Percentiles rank a stretch among this genome's conserved stretches.
Conservation (phyloP, 164 flowering plant species). For the Chimonanthus praecox region DNA sequence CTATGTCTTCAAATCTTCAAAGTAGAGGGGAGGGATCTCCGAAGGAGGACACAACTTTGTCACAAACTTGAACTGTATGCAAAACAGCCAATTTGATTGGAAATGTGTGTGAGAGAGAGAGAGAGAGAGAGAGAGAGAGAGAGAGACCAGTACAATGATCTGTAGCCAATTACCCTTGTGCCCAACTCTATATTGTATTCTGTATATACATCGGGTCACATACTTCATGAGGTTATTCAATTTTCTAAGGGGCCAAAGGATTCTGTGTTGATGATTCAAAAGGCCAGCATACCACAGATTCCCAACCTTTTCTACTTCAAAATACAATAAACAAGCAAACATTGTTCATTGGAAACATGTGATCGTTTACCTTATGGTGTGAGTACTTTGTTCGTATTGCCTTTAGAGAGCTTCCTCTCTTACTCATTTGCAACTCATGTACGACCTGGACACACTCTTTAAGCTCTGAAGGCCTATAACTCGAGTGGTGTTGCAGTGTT, state of each 20-base stretch:
- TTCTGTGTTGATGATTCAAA: not conserved
- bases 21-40: slow-evolving; percentile 43
- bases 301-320: not conserved
- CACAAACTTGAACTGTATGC: slow-evolving; percentile 53
- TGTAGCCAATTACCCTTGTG: not conserved
- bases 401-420: slow-evolving; percentile 26
- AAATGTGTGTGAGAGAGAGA: not conserved
- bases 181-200: not conserved
- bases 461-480: slow-evolving; percentile 54
- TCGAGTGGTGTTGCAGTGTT: slow-evolving; percentile 33
- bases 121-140: not conserved
- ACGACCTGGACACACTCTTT: slow-evolving; percentile 52
- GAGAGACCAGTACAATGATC: not conserved
- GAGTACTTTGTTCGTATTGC: slow-evolving; percentile 63
- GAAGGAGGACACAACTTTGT: slow-evolving; percentile 35
- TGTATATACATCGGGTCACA: not conserved
- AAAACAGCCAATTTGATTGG: not conserved
- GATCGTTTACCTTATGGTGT: slow-evolving; percentile 43
- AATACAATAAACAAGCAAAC: not conserved
- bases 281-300: not conserved
- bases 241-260: not conserved
- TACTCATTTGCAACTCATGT: slow-evolving; percentile 50
- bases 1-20: slow-evolving; percentile 28
- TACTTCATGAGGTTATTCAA: not conserved
- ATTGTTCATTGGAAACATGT: not conserved